Percentiles rank a stretch among this genome's conserved stretches.
phyloP scores from a whole-genome alignment of 2,329 filamentous ascomycete species.

The Dichotomopilus funicola region DNA sequence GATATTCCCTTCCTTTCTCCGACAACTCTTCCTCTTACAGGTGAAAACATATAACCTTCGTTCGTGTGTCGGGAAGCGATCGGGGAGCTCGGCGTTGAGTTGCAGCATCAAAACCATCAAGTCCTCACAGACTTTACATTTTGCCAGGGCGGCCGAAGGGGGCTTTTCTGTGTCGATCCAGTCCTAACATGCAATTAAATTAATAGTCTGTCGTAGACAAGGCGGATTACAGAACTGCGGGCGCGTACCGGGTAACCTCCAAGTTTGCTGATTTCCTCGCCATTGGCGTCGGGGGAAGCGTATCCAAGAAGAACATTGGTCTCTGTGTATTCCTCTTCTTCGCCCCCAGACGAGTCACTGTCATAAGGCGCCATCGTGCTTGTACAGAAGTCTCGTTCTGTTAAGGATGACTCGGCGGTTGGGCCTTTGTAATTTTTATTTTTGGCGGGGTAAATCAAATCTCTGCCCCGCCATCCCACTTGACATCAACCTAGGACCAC shows the following conservation, averaged over 20 bases:
- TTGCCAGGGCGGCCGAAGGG: slow-evolving; percentile 69
- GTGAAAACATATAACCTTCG: slow-evolving; percentile 80
- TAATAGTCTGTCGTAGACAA: not conserved
- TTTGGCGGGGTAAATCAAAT: slow-evolving; percentile 24
- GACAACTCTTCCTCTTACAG: slow-evolving; percentile 71
- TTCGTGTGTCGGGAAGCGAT: slow-evolving; percentile 80
- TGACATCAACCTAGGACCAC: not conserved
- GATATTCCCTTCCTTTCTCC: slow-evolving; percentile 75
- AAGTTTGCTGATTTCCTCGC: slow-evolving; percentile 80
- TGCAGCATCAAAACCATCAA: slow-evolving; percentile 82
- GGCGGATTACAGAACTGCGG: not conserved
- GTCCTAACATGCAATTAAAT: slow-evolving; percentile 46
- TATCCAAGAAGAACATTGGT: slow-evolving; percentile 90
- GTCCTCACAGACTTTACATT: slow-evolving; percentile 81
- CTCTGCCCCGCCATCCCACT: slow-evolving; percentile 20
- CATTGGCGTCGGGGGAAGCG: slow-evolving; percentile 68
- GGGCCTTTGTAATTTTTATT: slow-evolving; percentile 6
- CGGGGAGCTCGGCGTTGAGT: slow-evolving; percentile 82
- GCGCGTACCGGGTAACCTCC: slow-evolving; percentile 77
- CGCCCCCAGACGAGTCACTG: slow-evolving; percentile 73
- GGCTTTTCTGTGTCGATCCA: slow-evolving; percentile 71
- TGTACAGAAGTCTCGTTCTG: not conserved
- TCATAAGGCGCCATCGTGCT: slow-evolving; percentile 67
- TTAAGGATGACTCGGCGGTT: not conserved
- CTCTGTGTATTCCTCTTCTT: slow-evolving; percentile 62